These are phyloP conservation scores for Harringtonia lauricola DNA, from an alignment of 2,329 filamentous ascomycete species.

Conservation along the genomic window DNA sequence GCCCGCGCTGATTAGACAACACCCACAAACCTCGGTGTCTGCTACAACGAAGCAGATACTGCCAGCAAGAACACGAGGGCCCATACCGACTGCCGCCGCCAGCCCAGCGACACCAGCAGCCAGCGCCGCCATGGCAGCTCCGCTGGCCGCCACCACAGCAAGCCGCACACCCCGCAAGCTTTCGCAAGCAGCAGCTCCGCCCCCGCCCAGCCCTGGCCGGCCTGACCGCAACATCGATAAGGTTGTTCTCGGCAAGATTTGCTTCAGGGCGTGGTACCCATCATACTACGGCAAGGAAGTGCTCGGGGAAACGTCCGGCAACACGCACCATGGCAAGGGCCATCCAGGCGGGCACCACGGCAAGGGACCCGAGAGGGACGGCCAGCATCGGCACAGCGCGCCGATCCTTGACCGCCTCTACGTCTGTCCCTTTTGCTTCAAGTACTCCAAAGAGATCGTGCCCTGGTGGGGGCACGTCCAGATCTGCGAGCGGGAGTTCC, in stretches of 20 bases:
- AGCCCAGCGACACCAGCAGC: too few relatives aligned
- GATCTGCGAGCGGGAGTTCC: constrained; percentile 39
- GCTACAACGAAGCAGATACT: too few relatives aligned
- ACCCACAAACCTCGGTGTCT: too few relatives aligned
- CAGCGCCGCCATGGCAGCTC: background rate
- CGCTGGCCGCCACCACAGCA: background rate
- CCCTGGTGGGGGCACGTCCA: constrained; percentile 48
- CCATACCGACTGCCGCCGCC: too few relatives aligned
- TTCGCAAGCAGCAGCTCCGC: constrained; percentile 4
- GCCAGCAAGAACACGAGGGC: too few relatives aligned
- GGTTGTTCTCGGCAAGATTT: constrained; percentile 73
- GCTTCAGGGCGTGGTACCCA: constrained; percentile 86
- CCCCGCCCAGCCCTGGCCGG: constrained; percentile 23
- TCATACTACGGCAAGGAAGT: constrained; percentile 76
- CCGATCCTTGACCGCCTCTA: constrained; percentile 59
- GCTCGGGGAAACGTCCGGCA: constrained; percentile 35
- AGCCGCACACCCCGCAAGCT: background rate
- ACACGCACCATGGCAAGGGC: constrained; percentile 10
- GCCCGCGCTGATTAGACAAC: too few relatives aligned
- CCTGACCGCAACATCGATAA: constrained; percentile 72
- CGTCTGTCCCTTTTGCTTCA: constrained; percentile 89
- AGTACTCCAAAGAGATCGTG: constrained; percentile 61
- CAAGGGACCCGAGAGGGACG: background rate
- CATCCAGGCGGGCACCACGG: background rate
- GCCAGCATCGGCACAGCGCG: constrained; percentile 18